Evolutionary conservation across 1,284 basidiomycete genomes (phyloP).

Genomic region (Rhodofomes roseus): DNA sequence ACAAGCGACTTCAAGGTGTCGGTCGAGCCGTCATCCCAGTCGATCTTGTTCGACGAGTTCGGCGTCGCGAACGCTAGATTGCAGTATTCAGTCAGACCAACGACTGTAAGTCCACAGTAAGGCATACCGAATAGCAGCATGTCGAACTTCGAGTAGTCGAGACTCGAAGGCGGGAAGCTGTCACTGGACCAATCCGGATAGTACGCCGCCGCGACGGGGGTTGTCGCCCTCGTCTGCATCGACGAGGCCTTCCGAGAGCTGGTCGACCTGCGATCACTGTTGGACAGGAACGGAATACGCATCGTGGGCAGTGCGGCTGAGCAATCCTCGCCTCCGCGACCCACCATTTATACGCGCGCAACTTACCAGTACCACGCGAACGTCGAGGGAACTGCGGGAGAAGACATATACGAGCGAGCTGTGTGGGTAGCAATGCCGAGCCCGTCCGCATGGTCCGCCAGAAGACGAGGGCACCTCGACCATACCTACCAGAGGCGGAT

Average conservation of each 20-base stretch:
- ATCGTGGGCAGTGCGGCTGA: not conserved
- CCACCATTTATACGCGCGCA: not conserved
- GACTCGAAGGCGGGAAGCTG: conserved; percentile 54
- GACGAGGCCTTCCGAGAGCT: not conserved
- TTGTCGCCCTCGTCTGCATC: conserved; percentile 7
- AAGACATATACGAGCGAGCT: not conserved
- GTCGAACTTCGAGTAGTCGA: conserved; percentile 72
- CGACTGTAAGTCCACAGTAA: not conserved
- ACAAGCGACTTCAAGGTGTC: conserved; percentile 63
- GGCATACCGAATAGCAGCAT: conserved; percentile 59
- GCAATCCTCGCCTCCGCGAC: no score
- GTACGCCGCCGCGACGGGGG: conserved; percentile 44
- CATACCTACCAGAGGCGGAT: not conserved
- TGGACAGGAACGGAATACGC: not conserved
- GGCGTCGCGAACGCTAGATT: conserved; percentile 67
- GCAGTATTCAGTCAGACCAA: not conserved
- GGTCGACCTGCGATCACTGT: not conserved
- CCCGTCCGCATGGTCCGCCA: not conserved
- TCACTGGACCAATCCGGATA: conserved; percentile 68
- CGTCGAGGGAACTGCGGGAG: conserved; percentile 1
- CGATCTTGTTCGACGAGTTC: conserved; percentile 50
- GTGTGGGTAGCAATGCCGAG: not conserved
- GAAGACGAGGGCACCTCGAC: not conserved
- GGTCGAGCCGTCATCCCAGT: conserved; percentile 52
- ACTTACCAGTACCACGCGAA: not conserved